Percentiles rank a stretch among this genome's conserved stretches.
Evolutionary conservation across 768 basidiomycete species (phyloP).

Genomic region (Kwoniella sp.): DNA sequence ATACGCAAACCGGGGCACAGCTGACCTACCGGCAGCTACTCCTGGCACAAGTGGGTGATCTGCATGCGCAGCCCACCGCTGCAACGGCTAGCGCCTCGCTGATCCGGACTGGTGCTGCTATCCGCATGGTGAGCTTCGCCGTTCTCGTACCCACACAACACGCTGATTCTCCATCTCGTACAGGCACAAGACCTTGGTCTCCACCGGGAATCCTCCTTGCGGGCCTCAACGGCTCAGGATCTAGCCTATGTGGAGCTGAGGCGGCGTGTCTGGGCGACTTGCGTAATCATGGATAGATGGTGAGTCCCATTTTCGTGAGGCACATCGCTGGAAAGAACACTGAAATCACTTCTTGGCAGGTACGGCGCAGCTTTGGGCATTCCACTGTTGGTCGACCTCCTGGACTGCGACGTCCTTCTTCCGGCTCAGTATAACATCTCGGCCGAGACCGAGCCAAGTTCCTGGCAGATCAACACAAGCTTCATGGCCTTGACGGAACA

Average conservation of each 20-base stretch:
- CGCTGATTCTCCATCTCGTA: slow-evolving; percentile 11
- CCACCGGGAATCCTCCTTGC: slow-evolving; percentile 72
- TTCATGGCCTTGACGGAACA: slow-evolving; percentile 59
- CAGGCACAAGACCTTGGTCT: slow-evolving; percentile 95
- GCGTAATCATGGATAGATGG: slow-evolving; percentile 93
- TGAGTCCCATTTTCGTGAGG: slow-evolving; percentile 57
- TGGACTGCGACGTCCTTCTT: slow-evolving; percentile 90
- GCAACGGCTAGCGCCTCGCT: slow-evolving; percentile 79
- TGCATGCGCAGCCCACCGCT: slow-evolving; percentile 83
- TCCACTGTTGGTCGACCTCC: slow-evolving; percentile 92
- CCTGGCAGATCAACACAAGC: slow-evolving; percentile 49
- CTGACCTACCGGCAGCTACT: slow-evolving; percentile 22
- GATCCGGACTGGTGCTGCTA: slow-evolving; percentile 76
- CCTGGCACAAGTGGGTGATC: slow-evolving; percentile 61
- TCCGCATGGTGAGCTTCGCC: slow-evolving; percentile 71
- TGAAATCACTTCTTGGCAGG: slow-evolving; percentile 54
- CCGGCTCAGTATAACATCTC: slow-evolving; percentile 74
- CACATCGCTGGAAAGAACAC: slow-evolving; percentile 74
- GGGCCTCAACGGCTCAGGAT: slow-evolving; percentile 49
- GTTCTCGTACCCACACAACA: slow-evolving; percentile 3
- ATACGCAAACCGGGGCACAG: background rate
- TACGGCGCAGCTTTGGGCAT: slow-evolving; percentile 83
- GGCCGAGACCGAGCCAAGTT: slow-evolving; percentile 54
- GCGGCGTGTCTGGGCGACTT: slow-evolving; percentile 87
- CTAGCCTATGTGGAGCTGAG: slow-evolving; percentile 66